Evolutionary conservation across 441 rosid genomes (phyloP), one percentile per base, ranked within the genome.

Genomic region (Manihot esculenta): DNA sequence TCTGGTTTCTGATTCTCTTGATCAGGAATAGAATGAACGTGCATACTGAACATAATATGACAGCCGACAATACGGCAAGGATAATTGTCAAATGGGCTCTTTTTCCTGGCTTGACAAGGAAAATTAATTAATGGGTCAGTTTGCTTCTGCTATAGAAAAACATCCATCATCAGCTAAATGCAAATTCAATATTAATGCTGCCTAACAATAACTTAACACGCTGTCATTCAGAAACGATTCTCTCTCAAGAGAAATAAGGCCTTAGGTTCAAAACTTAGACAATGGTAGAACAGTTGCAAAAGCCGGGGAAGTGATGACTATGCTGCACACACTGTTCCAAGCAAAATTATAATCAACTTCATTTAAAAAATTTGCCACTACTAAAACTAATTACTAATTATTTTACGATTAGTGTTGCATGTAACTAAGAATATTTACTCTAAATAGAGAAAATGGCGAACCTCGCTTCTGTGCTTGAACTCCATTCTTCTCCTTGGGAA

Each of bases 51-150:
- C 74, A 61, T 27, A 78, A 67, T 49, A 56, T 38, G 41, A 55
- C 77, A 57, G 60, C 77, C 11, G 73, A 79, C 44, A 66, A 24
- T 60, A 66, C 21, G 10, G 62, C 68, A 4, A 64, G 50, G n/a
- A 76, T 63, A 53, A 79, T 53, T 24, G 64, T 65, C 64, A 73
- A 50, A 30, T 57, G 35, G 26, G 41, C 54, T 44, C 26, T 26
- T 69, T 77, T 79, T 69, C 78, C 77, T 80, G 74, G 30, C 20
- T 76, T 68, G 72, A 23, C 21, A 45, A 50, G 61, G 27, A 33
- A 21, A 15, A 63, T 35, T 18, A 15, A 63, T 35, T 5, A 50
- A 44, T 60, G 33, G 15, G 11, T 73, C 17, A 63, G 60, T 53
- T 59, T 59, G n/a, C 53, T 75, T 35, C 3, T 0, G 57, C 13